Conservation (phyloP, 202 grass and related monocot genomes). For the Alloteropsis angusta region DNA sequence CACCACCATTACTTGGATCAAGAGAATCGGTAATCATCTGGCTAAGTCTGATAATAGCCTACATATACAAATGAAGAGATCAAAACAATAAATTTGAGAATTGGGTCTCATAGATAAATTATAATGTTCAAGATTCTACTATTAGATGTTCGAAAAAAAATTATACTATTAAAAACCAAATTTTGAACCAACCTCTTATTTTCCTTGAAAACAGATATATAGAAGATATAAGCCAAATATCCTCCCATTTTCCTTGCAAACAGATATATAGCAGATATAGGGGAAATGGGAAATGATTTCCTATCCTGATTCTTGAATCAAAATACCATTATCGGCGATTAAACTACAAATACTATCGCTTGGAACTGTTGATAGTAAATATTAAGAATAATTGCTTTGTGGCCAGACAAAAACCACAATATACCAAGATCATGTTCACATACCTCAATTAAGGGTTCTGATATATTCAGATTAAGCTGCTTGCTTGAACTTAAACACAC, state of each 20-base stretch:
- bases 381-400: not conserved
- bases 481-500: slow-evolving; percentile 66
- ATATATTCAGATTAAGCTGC: slow-evolving; percentile 91
- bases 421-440: slow-evolving; percentile 26
- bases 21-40: slow-evolving; percentile 76
- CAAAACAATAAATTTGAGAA: slow-evolving; percentile 19
- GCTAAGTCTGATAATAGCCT: slow-evolving; percentile 84
- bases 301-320: slow-evolving; percentile 4
- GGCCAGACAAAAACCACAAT: slow-evolving; percentile 8
- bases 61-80: slow-evolving; percentile 30
- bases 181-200: not conserved
- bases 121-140: slow-evolving; percentile 1
- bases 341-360: slow-evolving; percentile 3
- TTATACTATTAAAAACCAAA: not conserved
- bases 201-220: slow-evolving; percentile 20
- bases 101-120: not conserved
- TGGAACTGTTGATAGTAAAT: not conserved
- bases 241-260: slow-evolving; percentile 7
- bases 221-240: not conserved
- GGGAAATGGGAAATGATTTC: not conserved
- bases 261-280: not conserved
- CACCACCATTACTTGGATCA: slow-evolving; percentile 42
- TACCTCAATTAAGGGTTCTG: slow-evolving; percentile 96
- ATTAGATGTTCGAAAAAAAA: not conserved
- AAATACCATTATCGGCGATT: not conserved